Evolutionary conservation across 2,329 filamentous ascomycete genomes (phyloP), one percentile per base, ranked within the genome.

Genomic region (Aspergillus ruber): DNA sequence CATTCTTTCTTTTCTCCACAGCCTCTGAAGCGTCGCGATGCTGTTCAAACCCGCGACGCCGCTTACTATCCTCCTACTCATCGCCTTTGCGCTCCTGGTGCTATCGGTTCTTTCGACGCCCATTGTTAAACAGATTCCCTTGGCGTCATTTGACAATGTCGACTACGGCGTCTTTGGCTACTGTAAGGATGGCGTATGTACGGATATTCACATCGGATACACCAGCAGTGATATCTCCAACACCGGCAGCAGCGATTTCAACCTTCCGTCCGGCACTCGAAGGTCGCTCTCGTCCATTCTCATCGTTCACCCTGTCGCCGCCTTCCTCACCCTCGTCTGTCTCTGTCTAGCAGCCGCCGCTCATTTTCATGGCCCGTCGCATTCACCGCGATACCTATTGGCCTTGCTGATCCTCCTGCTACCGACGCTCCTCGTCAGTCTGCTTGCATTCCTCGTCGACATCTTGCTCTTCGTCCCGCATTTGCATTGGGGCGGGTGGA

Each of bases 1-100:
- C n/a, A 17, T 15, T 43, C 23, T 43, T 43, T 43, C 23, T 29
- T 15, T 43, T 29, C 41, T 43, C 12, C 25, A n/a, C 4, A 10
- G 10, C 13, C 51, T 58, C 46, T 46, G 23, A 23, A 59, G 56
- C 55, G 52, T 55, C 59, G 64, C 64, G 74, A 83, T 73, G 74
- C 88, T 95, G 82, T 76, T 97, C 68, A 88, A 90, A 63, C 90
- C 93, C 53, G 91, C 93, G 52, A 97, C 93, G 51, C 91, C 93
- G 57, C 76, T 98, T 65, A 84, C 90, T 58, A 75, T 95, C 57
- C 74, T 97, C 66, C 85, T 97, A 62, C 80, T 94, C 53, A 78
- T 81, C 62, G 90, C 91, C 56, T 96, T 98, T 69, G 85, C 78
- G 53, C 76, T 97, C 52, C 78, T 97, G 45, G 76, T 97, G 42